Evolutionary conservation across 2,329 filamentous ascomycete species (phyloP).

Genomic region (Ophiostoma ips): DNA sequence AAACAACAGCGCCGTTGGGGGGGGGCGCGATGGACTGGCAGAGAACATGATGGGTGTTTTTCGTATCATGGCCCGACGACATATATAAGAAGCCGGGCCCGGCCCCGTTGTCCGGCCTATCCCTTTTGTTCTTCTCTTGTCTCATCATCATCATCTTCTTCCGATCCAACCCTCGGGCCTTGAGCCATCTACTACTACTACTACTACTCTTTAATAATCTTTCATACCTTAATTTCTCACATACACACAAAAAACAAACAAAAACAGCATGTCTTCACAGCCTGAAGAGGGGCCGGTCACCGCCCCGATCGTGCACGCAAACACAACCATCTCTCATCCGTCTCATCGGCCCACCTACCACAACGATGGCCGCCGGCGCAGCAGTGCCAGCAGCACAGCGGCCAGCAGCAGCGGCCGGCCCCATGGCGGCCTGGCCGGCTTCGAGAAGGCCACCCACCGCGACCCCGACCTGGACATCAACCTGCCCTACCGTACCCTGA

Average conservation of each 20-base stretch:
- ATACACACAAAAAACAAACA: not conserved
- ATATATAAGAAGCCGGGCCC: not conserved
- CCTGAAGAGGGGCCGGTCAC: conserved; percentile 1
- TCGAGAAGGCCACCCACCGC: conserved; percentile 16
- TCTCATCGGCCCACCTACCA: not conserved
- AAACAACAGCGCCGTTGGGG: no score
- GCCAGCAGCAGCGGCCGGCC: not conserved
- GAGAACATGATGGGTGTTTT: not conserved
- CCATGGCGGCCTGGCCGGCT: not conserved
- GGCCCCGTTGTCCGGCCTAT: not conserved
- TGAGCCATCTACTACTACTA: not conserved
- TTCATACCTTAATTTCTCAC: not conserved
- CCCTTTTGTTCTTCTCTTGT: not conserved
- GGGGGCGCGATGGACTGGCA: not conserved
- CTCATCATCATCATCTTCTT: not conserved
- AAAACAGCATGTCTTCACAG: not conserved
- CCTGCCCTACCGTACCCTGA: conserved; percentile 44
- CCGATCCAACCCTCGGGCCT: not conserved
- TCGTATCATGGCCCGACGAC: not conserved
- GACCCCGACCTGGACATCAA: conserved; percentile 24
- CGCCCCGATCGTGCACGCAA: conserved; percentile 6
- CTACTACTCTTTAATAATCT: not conserved
- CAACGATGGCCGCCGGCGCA: not conserved
- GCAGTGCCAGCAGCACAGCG: not conserved
- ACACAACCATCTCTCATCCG: conserved; percentile 5